Conservation (phyloP, 2,329 filamentous ascomycete genomes). For the Colletotrichum incanum region DNA sequence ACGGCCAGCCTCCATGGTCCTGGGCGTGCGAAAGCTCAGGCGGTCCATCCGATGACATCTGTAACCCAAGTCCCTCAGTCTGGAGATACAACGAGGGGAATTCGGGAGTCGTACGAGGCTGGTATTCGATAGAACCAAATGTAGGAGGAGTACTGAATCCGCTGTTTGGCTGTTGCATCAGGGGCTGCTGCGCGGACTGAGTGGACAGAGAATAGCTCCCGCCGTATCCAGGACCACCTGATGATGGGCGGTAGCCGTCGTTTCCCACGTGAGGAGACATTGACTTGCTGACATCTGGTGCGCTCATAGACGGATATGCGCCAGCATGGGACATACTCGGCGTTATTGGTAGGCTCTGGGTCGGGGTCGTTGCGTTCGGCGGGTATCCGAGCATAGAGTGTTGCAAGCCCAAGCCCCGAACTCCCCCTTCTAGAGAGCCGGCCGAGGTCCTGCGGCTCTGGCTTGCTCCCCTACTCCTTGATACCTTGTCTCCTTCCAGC, state of each 20-base stretch:
- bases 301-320: slow-evolving; percentile 33
- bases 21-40: slow-evolving; percentile 46
- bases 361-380: slow-evolving; percentile 27
- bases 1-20: slow-evolving; percentile 59
- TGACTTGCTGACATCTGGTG: slow-evolving; percentile 32
- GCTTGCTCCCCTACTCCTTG: slow-evolving; percentile 31
- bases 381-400: slow-evolving; percentile 38
- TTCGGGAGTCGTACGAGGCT: slow-evolving; percentile 42
- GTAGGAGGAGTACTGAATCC: slow-evolving; percentile 28
- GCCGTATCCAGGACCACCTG: slow-evolving; percentile 36
- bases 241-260: slow-evolving; percentile 39
- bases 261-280: slow-evolving; percentile 41
- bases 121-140: slow-evolving; percentile 38
- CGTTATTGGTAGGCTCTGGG: slow-evolving; percentile 37
- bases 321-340: slow-evolving; percentile 36
- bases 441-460: slow-evolving; percentile 42
- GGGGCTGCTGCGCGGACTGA: slow-evolving; percentile 29
- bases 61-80: slow-evolving; percentile 38
- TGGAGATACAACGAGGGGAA: slow-evolving; percentile 39
- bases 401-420: slow-evolving; percentile 28
- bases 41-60: slow-evolving; percentile 29
- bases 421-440: slow-evolving; percentile 37
- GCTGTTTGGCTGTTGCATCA: slow-evolving; percentile 33
- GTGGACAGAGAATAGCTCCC: slow-evolving; percentile 37
- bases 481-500: slow-evolving; percentile 41